Percentiles rank a stretch among this genome's conserved stretches.
These are phyloP conservation scores for Cyclostephanos invisitatus DNA, from an alignment of 108 stramenopile genomes.

Conservation along the genomic window DNA sequence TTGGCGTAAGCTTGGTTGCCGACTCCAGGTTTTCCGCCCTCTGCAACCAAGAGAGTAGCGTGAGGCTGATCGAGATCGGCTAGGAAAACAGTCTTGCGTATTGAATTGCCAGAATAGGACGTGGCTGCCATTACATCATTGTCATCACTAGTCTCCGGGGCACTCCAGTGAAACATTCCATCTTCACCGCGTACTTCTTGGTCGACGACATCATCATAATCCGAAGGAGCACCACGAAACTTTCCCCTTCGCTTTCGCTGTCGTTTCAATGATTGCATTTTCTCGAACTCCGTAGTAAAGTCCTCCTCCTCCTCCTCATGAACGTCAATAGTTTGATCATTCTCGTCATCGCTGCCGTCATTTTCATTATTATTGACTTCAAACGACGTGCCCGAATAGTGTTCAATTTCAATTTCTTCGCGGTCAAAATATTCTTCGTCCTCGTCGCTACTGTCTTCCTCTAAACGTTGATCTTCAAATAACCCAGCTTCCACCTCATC, in stretches of 20 bases:
- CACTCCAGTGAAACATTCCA: conserved; percentile 54
- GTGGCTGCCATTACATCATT: conserved; percentile 21
- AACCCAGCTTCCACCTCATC: conserved; percentile 8
- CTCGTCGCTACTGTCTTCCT: conserved; percentile 29
- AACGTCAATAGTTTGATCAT: conserved; percentile 4
- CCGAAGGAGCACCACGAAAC: conserved; percentile 11
- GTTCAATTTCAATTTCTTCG: conserved; percentile 4
- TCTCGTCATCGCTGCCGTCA: conserved; percentile 17
- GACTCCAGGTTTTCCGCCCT: conserved; percentile 75
- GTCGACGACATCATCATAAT: conserved; percentile 47
- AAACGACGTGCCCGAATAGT: not conserved
- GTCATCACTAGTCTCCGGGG: conserved; percentile 22
- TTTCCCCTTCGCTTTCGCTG: conserved; percentile 13
- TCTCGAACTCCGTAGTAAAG: conserved; percentile 34
- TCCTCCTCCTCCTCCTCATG: conserved; percentile 33
- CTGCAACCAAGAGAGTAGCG: conserved; percentile 67
- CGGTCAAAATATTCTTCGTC: conserved; percentile 12
- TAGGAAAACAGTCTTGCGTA: conserved; percentile 63
- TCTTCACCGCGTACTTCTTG: conserved; percentile 34
- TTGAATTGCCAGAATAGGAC: conserved; percentile 17
- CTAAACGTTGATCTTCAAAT: conserved; percentile 7
- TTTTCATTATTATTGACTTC: conserved; percentile 4
- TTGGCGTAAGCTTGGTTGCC: conserved; percentile 69
- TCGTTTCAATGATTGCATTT: conserved; percentile 25
- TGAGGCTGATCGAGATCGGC: conserved; percentile 83